Conservation (phyloP, 306 rosid genomes). For the Ziziphus jujuba region DNA sequence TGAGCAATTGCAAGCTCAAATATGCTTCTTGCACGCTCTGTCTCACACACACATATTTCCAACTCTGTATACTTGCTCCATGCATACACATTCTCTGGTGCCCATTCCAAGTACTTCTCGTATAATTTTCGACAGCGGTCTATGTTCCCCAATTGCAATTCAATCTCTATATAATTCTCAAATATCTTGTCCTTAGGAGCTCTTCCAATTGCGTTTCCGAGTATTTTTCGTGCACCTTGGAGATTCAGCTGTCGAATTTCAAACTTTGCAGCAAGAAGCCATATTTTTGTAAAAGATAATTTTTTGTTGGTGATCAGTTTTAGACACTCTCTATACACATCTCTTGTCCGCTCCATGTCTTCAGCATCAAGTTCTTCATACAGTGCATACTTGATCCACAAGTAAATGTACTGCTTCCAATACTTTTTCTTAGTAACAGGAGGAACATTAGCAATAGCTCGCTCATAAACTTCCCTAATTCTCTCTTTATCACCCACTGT, state of each 20-base stretch:
- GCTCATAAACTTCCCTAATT: constrained; percentile 73
- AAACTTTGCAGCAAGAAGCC: constrained; percentile 94
- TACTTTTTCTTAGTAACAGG: constrained; percentile 90
- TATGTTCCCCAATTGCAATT: constrained; percentile 81
- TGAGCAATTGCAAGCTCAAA: no score
- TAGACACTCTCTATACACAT: constrained; percentile 87
- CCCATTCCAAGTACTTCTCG: no score
- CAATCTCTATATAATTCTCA: constrained; percentile 94
- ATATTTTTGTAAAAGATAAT: constrained; percentile 85
- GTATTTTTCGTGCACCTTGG: constrained; percentile 63
- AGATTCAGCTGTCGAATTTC: constrained; percentile 90
- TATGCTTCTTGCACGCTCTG: no score
- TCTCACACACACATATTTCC: no score
- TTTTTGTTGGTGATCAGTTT: constrained; percentile 73
- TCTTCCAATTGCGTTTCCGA: constrained; percentile 86
- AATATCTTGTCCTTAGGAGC: constrained; percentile 99
- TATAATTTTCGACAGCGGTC: constrained; percentile 80
- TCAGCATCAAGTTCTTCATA: constrained; percentile 86
- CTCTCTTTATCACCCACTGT: constrained; percentile 72
- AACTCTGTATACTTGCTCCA: no score
- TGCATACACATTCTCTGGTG: no score
- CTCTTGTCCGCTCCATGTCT: constrained; percentile 77
- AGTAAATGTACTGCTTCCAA: constrained; percentile 89
- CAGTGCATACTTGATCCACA: constrained; percentile 92
- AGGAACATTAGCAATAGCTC: constrained; percentile 91